Conservation (phyloP, 1,284 basidiomycete species). For the Mycosarcoma mackinlayi region DNA sequence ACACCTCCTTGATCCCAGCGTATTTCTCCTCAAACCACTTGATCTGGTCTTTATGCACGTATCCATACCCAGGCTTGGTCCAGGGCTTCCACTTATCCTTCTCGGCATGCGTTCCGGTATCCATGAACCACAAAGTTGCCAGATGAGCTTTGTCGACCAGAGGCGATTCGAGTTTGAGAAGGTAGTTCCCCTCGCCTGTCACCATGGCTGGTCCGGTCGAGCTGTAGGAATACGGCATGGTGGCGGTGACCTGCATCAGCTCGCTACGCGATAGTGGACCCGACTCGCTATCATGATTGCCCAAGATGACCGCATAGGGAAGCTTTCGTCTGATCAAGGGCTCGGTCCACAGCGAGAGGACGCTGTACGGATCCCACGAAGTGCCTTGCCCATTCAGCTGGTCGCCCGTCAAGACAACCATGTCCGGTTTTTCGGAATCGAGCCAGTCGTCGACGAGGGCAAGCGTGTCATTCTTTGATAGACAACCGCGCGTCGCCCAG, state of each 20-base stretch:
- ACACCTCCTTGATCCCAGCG: slow-evolving; percentile 11
- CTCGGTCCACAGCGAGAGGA: slow-evolving; percentile 85
- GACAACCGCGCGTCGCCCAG: slow-evolving; percentile 24
- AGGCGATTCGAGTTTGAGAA: slow-evolving; percentile 31
- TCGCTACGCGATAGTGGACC: slow-evolving; percentile 53
- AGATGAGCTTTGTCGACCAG: slow-evolving; percentile 76
- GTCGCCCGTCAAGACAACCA: slow-evolving; percentile 76
- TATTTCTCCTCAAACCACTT: slow-evolving; percentile 52
- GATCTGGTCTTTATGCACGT: slow-evolving; percentile 58
- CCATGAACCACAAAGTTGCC: slow-evolving; percentile 90
- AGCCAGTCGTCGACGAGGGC: slow-evolving; percentile 55
- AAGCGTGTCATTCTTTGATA: slow-evolving; percentile 55
- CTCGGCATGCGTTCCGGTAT: slow-evolving; percentile 76
- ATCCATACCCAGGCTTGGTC: slow-evolving; percentile 56
- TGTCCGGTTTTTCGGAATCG: slow-evolving; percentile 84
- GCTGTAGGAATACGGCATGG: slow-evolving; percentile 84
- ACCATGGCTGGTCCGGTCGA: slow-evolving; percentile 81
- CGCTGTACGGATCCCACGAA: slow-evolving; percentile 85
- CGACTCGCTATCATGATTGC: slow-evolving; percentile 76
- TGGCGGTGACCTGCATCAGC: slow-evolving; percentile 78
- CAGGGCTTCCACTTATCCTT: slow-evolving; percentile 46
- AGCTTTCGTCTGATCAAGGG: slow-evolving; percentile 80
- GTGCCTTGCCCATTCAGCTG: slow-evolving; percentile 75
- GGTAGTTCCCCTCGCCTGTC: slow-evolving; percentile 64
- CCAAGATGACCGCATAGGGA: slow-evolving; percentile 87